A percentile compares a stretch with the other conserved stretches of the same genome.
Conservation (phyloP, 2,329 filamentous ascomycete species). For the Talaromyces islandicus region DNA sequence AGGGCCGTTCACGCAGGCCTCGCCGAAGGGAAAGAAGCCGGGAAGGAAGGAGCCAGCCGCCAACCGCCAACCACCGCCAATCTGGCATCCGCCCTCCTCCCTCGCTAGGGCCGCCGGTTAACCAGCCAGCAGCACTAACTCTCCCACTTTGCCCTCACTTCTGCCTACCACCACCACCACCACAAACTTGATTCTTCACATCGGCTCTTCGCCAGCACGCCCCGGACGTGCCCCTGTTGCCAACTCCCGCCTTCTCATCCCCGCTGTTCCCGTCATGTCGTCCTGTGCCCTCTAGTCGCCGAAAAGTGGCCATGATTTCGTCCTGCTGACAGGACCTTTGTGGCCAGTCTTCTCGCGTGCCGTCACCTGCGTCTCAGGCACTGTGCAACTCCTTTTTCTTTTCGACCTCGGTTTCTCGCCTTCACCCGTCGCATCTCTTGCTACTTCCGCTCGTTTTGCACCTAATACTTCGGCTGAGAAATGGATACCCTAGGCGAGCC, state of each 20-base stretch:
- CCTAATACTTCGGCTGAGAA: not conserved
- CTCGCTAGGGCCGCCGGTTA: not conserved
- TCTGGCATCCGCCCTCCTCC: slow-evolving; percentile 2
- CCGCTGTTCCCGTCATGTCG: slow-evolving; percentile 7
- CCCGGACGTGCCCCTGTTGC: not conserved
- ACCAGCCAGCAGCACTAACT: not conserved
- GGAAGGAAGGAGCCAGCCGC: not conserved
- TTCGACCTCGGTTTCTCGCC: not conserved
- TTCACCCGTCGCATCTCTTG: not conserved
- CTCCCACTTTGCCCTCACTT: not conserved
- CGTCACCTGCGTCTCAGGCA: not conserved
- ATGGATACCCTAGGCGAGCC: slow-evolving; percentile 10
- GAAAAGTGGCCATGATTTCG: slow-evolving; percentile 7
- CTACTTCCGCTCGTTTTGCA: not conserved
- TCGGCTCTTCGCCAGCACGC: not conserved
- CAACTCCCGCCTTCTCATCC: not conserved
- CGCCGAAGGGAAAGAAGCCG: not conserved
- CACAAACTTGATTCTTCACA: not conserved
- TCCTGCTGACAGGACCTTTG: slow-evolving; percentile 9
- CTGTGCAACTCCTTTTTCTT: not conserved
- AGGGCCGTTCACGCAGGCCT: not conserved
- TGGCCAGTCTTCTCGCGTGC: slow-evolving; percentile 7
- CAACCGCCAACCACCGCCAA: not conserved
- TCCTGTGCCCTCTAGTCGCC: slow-evolving; percentile 1
- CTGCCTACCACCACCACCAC: not conserved